A percentile compares a stretch with the other conserved stretches of the same genome.
Evolutionary conservation across 139 green algal species (phyloP).

Genomic region (Picochlorum costavermella): DNA sequence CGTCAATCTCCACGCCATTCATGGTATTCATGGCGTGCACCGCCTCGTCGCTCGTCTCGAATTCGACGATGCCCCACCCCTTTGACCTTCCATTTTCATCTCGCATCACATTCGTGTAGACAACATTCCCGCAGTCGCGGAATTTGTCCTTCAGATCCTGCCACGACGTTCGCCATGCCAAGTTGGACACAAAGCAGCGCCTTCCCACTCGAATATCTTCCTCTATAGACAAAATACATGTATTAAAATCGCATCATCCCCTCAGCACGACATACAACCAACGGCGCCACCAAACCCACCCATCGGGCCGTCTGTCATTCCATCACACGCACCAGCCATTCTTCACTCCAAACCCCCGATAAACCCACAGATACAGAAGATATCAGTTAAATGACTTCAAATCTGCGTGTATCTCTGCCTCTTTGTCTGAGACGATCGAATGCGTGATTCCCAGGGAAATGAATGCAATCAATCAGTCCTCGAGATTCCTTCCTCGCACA

Average conservation of each 20-base stretch:
- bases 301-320: too few species aligned
- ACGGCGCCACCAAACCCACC: slow-evolving; percentile 1
- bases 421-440: too few species aligned
- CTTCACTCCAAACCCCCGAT: too few species aligned
- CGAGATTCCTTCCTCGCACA: too few species aligned
- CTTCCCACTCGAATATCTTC: slow-evolving; percentile 29
- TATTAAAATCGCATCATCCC: not conserved
- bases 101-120: slow-evolving; percentile 84
- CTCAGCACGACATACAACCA: not conserved
- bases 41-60: slow-evolving; percentile 72
- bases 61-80: slow-evolving; percentile 88
- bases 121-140: slow-evolving; percentile 68
- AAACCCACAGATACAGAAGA: too few species aligned
- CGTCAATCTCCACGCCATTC: slow-evolving; percentile 74
- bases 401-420: too few species aligned
- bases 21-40: slow-evolving; percentile 60
- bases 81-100: slow-evolving; percentile 82
- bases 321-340: too few species aligned
- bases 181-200: slow-evolving; percentile 73
- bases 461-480: too few species aligned
- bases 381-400: too few species aligned
- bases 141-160: slow-evolving; percentile 91
- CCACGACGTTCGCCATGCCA: slow-evolving; percentile 80
- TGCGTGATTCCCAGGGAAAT: too few species aligned
- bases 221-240: slow-evolving; percentile 5